Percentiles rank a stretch among this genome's conserved stretches.
Evolutionary conservation across 306 rosid genomes (phyloP).

Genomic region (Oemleria cerasiformis): DNA sequence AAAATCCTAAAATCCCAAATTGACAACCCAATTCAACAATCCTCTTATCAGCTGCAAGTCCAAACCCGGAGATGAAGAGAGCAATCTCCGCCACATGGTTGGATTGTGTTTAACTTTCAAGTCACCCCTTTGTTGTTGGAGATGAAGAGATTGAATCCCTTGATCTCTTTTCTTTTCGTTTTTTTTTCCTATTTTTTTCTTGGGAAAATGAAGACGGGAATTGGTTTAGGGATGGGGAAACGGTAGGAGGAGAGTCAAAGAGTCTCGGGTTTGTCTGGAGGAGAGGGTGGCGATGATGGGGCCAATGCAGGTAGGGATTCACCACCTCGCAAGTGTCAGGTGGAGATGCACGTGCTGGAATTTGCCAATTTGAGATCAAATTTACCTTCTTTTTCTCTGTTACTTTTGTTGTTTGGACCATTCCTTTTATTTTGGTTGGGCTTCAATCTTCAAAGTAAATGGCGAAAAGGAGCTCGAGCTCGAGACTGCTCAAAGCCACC

Average conservation of each 20-base stretch:
- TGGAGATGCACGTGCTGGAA: not conserved
- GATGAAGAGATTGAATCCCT: not conserved
- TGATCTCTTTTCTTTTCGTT: not conserved
- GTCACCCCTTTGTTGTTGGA: constrained; percentile 15
- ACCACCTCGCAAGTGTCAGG: constrained; percentile 18
- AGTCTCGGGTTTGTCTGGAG: not conserved
- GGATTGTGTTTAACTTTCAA: constrained; percentile 17
- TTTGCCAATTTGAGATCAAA: not conserved
- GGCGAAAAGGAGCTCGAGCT: constrained; percentile 70
- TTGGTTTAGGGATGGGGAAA: not conserved
- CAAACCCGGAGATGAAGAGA: constrained; percentile 61
- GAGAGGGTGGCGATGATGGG: constrained; percentile 13
- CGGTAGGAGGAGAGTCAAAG: not conserved
- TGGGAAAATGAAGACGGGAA: not conserved
- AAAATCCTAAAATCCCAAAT: too few relatives aligned
- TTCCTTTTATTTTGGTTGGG: not conserved
- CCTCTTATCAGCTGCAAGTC: too few relatives aligned
- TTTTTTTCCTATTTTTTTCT: not conserved
- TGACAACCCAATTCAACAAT: too few relatives aligned
- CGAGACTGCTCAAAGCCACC: constrained; percentile 82
- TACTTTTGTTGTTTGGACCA: not conserved
- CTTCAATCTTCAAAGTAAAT: not conserved
- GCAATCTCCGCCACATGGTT: constrained; percentile 70
- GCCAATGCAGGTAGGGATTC: not conserved
- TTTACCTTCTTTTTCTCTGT: not conserved